Evolutionary conservation across 805 yeast genomes (phyloP), one percentile per base, ranked within the genome.

Genomic region (Schizosaccharomyces lindneri): DNA sequence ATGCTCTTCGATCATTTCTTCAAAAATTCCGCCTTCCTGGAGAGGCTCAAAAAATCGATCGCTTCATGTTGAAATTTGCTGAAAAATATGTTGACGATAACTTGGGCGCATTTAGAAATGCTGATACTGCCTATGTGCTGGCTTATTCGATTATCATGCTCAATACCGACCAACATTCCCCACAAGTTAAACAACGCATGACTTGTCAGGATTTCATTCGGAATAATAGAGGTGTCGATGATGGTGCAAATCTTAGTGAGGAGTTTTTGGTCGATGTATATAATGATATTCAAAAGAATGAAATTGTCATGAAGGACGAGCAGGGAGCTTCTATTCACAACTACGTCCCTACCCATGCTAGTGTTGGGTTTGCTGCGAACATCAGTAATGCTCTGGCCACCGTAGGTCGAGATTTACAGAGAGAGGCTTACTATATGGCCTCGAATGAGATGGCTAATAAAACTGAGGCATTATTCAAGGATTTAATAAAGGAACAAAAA

Each of bases 11-110:
- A 66, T 75, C 73, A 15, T 88, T 87, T 68, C 76, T 93, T 63
- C 98, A 94, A 69, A 78, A 81, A 60, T 94, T 93, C 73, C 78
- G 98, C 70, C 77, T 93, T 63, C 98, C 99, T 2, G 99, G 99
- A 60, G 99, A 93, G 73, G 89, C 96, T 4, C 99, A 93, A 73
- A 90, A 93, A 69, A 90, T 93, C 69, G 98, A 93, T 75, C 79
- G 99, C 67, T 87, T 83, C 69, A 87, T 94, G 96, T 79, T 93
- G 69, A 90, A 93, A 69, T 94, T 94, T 75, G 98, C 98, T 4
- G 95, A 87, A 71, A 78, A 95, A 66, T 93, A 83, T 69, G 82
- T 83, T 27, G 82, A 84, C 65, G 96, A 90, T 64, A 93, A 93
- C 69, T 95, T 96, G 9, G 76, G 76, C 19, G 78, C 82, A 0